phyloP scores from a whole-genome alignment of 2,329 filamentous ascomycete genomes.

The Ophiostoma novo-ulmi region DNA sequence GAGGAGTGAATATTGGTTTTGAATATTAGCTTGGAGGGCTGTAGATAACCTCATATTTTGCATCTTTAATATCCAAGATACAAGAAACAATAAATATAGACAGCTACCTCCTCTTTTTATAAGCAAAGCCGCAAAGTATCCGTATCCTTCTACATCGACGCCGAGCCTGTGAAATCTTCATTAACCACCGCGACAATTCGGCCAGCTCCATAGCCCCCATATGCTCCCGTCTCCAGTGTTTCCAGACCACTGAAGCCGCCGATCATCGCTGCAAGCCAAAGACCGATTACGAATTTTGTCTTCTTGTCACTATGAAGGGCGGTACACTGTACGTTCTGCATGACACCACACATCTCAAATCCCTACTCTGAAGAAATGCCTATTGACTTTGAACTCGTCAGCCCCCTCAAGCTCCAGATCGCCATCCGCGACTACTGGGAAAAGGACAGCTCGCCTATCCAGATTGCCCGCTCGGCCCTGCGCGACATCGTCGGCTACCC shows the following conservation, averaged over 20 bases:
- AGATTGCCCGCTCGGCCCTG: constrained; percentile 34
- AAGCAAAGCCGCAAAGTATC: neutral
- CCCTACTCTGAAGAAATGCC: neutral
- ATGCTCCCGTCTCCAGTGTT: neutral
- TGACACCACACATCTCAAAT: neutral
- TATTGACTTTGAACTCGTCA: constrained; percentile 27
- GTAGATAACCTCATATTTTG: neutral
- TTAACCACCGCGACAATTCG: neutral
- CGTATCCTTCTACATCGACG: neutral
- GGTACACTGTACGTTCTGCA: neutral
- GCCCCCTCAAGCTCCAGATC: constrained; percentile 41
- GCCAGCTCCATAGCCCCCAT: neutral
- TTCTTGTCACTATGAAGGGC: neutral
- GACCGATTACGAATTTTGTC: neutral
- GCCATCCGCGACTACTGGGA: constrained; percentile 43
- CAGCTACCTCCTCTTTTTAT: neutral
- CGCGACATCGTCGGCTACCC: constrained; percentile 38
- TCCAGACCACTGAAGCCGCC: neutral
- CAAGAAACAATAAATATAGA: neutral
- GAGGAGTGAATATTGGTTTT: neutral
- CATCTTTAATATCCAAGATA: neutral
- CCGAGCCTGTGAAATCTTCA: neutral
- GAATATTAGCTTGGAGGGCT: neutral
- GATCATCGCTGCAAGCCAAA: neutral
- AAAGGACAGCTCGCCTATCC: constrained; percentile 34